phyloP scores from a whole-genome alignment of 2,329 filamentous ascomycete genomes.

The Diaporthe longicolla region DNA sequence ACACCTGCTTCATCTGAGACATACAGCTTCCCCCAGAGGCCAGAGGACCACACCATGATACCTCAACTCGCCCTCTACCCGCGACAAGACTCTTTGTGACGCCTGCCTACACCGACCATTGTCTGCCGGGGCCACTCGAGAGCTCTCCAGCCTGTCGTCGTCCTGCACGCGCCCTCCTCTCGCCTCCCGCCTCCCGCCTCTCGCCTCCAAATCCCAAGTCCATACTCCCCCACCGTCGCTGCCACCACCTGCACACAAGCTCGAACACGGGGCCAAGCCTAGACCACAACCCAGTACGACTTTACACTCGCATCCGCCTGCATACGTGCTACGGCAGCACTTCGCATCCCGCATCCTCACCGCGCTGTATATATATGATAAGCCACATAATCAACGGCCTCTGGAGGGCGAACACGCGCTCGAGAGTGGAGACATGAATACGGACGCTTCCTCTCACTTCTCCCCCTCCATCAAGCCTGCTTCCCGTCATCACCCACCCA shows the following conservation, averaged over 20 bases:
- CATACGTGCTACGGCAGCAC: constrained; percentile 43
- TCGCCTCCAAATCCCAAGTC: background rate
- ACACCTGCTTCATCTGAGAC: constrained; percentile 43
- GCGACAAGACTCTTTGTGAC: constrained; percentile 32
- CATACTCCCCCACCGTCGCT: background rate
- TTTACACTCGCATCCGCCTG: constrained; percentile 41
- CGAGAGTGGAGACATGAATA: constrained; percentile 44
- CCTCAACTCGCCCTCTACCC: constrained; percentile 33
- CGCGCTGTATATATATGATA: constrained; percentile 43
- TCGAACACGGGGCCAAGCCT: constrained; percentile 27
- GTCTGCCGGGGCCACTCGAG: constrained; percentile 21
- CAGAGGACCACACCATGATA: constrained; percentile 35
- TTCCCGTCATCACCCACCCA: constrained; percentile 39
- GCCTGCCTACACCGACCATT: constrained; percentile 17
- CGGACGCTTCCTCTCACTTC: constrained; percentile 39
- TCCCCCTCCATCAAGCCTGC: constrained; percentile 32
- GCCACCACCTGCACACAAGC: constrained; percentile 30
- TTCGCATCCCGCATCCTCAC: constrained; percentile 41
- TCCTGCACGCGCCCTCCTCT: constrained; percentile 1
- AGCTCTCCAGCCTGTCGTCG: background rate
- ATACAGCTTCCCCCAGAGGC: constrained; percentile 39
- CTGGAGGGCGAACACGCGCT: constrained; percentile 43
- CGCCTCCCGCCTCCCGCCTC: no score
- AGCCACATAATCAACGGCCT: constrained; percentile 42
- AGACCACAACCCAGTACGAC: constrained; percentile 39